phyloP scores from a whole-genome alignment of 2,329 filamentous ascomycete species.

The Ophiocordyceps camponoti-leonardi region DNA sequence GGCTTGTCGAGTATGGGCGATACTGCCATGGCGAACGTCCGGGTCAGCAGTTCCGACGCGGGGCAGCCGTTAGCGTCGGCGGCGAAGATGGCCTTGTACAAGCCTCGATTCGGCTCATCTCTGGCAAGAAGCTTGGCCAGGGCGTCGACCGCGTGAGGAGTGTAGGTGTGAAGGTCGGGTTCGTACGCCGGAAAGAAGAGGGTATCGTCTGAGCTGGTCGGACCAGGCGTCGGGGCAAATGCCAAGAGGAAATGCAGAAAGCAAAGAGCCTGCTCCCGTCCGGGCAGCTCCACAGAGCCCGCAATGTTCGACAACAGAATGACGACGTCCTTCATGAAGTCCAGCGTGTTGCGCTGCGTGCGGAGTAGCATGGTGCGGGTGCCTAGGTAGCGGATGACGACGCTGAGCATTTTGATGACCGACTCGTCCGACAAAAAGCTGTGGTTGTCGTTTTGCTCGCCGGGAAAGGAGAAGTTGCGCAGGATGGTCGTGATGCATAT shows the following conservation, averaged over 20 bases:
- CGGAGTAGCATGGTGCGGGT: slow-evolving; percentile 77
- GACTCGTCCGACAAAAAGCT: slow-evolving; percentile 53
- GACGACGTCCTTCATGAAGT: slow-evolving; percentile 94
- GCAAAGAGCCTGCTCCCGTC: slow-evolving; percentile 72
- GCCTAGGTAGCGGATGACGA: slow-evolving; percentile 70
- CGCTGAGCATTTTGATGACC: slow-evolving; percentile 70
- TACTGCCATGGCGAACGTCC: slow-evolving; percentile 73
- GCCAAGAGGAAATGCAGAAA: slow-evolving; percentile 78
- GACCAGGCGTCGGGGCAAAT: slow-evolving; percentile 68
- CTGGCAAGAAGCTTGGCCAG: slow-evolving; percentile 81
- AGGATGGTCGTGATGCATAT: slow-evolving; percentile 86
- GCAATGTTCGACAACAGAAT: slow-evolving; percentile 81
- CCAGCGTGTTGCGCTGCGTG: slow-evolving; percentile 68
- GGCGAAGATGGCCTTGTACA: slow-evolving; percentile 69
- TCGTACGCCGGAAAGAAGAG: slow-evolving; percentile 71
- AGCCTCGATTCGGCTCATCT: slow-evolving; percentile 79
- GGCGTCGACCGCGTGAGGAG: slow-evolving; percentile 77
- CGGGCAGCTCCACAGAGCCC: slow-evolving; percentile 62
- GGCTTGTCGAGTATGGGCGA: slow-evolving; percentile 61
- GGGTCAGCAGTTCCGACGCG: slow-evolving; percentile 67
- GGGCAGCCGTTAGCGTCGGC: slow-evolving; percentile 47
- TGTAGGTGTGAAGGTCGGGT: slow-evolving; percentile 66
- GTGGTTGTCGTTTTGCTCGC: slow-evolving; percentile 47
- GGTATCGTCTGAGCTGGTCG: slow-evolving; percentile 35
- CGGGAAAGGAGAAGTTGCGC: slow-evolving; percentile 77